A percentile compares a stretch with the other conserved stretches of the same genome.
Evolutionary conservation across 139 green algal species (phyloP).

Genomic region (Volvox africanus): DNA sequence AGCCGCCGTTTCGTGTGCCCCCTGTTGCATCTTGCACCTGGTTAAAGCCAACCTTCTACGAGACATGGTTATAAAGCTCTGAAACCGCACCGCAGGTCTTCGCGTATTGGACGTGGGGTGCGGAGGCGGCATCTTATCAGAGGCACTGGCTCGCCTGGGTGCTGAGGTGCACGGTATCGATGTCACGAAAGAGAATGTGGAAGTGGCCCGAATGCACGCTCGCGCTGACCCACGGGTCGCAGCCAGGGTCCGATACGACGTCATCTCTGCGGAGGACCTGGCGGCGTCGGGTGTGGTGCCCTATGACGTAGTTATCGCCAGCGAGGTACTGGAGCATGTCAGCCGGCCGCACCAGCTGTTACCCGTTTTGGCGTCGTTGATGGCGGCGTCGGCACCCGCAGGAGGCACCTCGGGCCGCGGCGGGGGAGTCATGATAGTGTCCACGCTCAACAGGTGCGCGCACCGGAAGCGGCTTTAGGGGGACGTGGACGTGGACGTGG

Average conservation of each 20-base stretch:
- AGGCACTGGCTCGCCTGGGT: constrained; percentile 86
- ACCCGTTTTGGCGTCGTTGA: constrained; percentile 52
- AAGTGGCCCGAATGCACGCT: constrained; percentile 65
- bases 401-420: background rate
- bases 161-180: constrained; percentile 77
- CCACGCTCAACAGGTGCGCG: constrained; percentile 84
- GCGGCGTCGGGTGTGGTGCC: constrained; percentile 11
- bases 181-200: constrained; percentile 67
- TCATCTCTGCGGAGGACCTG: constrained; percentile 68
- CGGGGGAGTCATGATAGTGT: constrained; percentile 63
- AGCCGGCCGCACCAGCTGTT: constrained; percentile 63
- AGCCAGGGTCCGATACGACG: constrained; percentile 63
- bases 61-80: no score
- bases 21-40: no score
- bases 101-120: constrained; percentile 91
- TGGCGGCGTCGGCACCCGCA: background rate
- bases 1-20: no score
- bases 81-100: constrained; percentile 38
- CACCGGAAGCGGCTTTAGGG: no score
- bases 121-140: constrained; percentile 87
- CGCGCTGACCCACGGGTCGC: constrained; percentile 58
- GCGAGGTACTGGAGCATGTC: constrained; percentile 75
- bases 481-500: no score
- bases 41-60: no score
- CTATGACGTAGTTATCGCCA: constrained; percentile 75